Conservation (phyloP, 345 rosid genomes). For the Salix exigua region DNA sequence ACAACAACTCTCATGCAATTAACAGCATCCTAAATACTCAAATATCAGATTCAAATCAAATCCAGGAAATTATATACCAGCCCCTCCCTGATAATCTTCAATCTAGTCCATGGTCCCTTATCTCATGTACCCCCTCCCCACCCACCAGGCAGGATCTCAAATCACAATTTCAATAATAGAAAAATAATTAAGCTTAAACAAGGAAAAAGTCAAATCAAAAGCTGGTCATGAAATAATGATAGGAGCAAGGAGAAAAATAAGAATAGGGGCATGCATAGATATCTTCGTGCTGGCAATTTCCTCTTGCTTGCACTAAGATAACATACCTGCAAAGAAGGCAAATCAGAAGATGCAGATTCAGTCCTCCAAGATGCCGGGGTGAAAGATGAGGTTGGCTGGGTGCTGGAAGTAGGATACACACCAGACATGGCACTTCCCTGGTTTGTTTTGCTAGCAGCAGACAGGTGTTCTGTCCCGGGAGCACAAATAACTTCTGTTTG, state of each 20-base stretch:
- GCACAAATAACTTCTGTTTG: conserved; percentile 96
- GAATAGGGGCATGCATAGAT: not conserved
- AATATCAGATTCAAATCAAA: not conserved
- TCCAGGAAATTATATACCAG: not conserved
- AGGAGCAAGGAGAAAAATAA: not conserved
- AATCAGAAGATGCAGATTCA: conserved; percentile 50
- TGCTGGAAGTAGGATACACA: conserved; percentile 52
- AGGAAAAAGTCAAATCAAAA: not conserved
- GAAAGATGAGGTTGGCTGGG: conserved; percentile 53
- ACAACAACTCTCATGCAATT: not conserved
- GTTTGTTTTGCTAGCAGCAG: conserved; percentile 50
- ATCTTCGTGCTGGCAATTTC: not conserved
- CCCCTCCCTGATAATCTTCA: not conserved
- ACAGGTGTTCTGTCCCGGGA: conserved; percentile 87
- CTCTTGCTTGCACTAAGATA: not conserved
- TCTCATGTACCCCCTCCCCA: not conserved
- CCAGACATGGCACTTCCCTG: conserved; percentile 52
- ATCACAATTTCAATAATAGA: not conserved
- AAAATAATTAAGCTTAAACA: not conserved
- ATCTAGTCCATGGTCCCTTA: not conserved
- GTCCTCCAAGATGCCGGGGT: conserved; percentile 56
- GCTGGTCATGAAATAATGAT: not conserved
- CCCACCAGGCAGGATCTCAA: not conserved
- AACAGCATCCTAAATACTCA: not conserved
- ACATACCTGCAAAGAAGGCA: conserved; percentile 58